Evolutionary conservation across 169 alveolate species (phyloP).

Genomic region (Plasmodium inui): DNA sequence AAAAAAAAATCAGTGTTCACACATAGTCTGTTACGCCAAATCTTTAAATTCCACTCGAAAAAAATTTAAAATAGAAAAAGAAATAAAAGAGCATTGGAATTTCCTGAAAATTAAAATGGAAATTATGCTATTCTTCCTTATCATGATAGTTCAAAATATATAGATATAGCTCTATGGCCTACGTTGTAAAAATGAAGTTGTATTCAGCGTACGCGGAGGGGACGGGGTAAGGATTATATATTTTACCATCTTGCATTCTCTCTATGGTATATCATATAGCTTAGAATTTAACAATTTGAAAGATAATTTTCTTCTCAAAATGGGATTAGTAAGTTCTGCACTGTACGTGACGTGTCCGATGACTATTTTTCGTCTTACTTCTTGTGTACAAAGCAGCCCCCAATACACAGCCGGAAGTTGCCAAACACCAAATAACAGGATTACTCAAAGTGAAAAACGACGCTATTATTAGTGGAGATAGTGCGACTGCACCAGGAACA

Average conservation of each 20-base stretch:
- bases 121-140: background rate
- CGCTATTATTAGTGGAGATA: background rate
- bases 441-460: background rate
- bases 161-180: background rate
- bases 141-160: background rate
- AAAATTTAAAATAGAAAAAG: background rate
- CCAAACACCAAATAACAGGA: background rate
- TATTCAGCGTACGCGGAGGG: background rate
- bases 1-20: background rate
- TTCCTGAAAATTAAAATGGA: background rate
- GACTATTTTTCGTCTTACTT: no score
- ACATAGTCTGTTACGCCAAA: background rate
- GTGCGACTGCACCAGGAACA: background rate
- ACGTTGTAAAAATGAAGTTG: background rate
- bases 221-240: background rate
- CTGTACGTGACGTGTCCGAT: background rate
- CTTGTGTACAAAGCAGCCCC: background rate
- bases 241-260: background rate
- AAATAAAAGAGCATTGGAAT: background rate
- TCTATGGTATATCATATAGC: background rate
- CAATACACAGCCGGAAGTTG: background rate
- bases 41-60: background rate
- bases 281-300: background rate
- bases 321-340: background rate
- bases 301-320: no score